Evolutionary conservation across 106 monocot species (phyloP), one percentile per base, ranked within the genome.

Genomic region (Chionographis japonica): DNA sequence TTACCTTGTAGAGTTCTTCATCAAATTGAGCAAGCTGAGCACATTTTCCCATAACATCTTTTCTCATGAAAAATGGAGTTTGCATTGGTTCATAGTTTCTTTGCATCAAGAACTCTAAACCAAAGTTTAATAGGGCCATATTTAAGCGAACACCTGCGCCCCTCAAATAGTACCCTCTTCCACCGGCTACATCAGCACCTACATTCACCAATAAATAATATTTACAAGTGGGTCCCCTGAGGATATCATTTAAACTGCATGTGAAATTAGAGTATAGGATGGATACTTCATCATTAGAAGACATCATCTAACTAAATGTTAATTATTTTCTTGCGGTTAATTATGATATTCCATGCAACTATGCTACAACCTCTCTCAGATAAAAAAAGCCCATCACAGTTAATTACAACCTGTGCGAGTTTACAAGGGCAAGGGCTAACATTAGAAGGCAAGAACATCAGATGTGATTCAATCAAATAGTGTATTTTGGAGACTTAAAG

Each of bases 51-150:
- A 97, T 97, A 2, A 85, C 76, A 51, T 97, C 97, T 73, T 97
- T 97, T 69, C 97, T 84, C 97, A 97, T 97, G 72, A 97, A 97
- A 67, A 92, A 97, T 37, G 97, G 97, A 71, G 97, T 97, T 36
- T 97, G 97, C 60, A 97, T 65, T 58, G 82, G 82, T 46, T 75
- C 69, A 68, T 83, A 92, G 15, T 88, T 88, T 51, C 87, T 77
- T 56, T 82, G 75, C 53, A 57, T 66, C 69, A 97, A 74, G 77
- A 97, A 97, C 37, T 80, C 69, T 51, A 97, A 72, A 35, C 83
- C 92, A 61, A 82, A 97, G 72, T 83, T 92, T 74, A 89, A 84
- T 2, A 97, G 61, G 54, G 97, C 97, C 68, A 76, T 54, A 68
- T 92, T 97, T 49, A 97, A 58, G 17, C 89, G 80, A 14, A 87